A percentile compares a stretch with the other conserved stretches of the same genome.
phyloP scores from a whole-genome alignment of 345 rosid species.

The Brassica juncea region DNA sequence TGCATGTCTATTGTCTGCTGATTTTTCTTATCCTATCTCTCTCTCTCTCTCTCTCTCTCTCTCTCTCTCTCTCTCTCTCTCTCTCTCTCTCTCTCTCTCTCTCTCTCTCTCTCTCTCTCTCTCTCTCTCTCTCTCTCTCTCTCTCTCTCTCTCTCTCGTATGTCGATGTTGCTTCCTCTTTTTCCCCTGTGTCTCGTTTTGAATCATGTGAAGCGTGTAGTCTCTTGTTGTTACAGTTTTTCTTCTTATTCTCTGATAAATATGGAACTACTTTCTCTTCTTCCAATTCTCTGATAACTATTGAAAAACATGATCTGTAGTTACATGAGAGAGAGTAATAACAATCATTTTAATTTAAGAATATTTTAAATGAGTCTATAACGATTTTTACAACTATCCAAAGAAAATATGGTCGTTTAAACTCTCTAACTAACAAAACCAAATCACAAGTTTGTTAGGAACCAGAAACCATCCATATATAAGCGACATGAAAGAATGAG shows the following conservation, averaged over 20 bases:
- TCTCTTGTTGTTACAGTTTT: neutral
- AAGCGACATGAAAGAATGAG: neutral
- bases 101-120: no score
- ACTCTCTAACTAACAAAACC: neutral
- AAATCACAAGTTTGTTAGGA: neutral
- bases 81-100: no score
- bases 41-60: no score
- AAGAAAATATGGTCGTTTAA: neutral
- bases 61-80: no score
- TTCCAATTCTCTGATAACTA: neutral
- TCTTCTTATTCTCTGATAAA: slow-evolving; percentile 12
- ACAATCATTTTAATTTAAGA: neutral
- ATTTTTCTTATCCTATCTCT: neutral
- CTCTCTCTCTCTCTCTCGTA: slow-evolving; percentile 29
- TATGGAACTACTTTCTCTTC: neutral
- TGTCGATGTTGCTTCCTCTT: slow-evolving; percentile 43
- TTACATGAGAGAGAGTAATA: slow-evolving; percentile 15
- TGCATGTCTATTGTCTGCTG: slow-evolving; percentile 37
- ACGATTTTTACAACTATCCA: neutral
- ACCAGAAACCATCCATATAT: neutral
- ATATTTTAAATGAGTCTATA: slow-evolving; percentile 7
- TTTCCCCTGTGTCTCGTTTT: slow-evolving; percentile 33
- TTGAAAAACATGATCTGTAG: neutral
- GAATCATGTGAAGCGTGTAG: no score
- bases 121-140: no score